Percentiles rank a stretch among this genome's conserved stretches.
Conservation (phyloP, 352 stramenopile species). For the Globisporangium solare region DNA sequence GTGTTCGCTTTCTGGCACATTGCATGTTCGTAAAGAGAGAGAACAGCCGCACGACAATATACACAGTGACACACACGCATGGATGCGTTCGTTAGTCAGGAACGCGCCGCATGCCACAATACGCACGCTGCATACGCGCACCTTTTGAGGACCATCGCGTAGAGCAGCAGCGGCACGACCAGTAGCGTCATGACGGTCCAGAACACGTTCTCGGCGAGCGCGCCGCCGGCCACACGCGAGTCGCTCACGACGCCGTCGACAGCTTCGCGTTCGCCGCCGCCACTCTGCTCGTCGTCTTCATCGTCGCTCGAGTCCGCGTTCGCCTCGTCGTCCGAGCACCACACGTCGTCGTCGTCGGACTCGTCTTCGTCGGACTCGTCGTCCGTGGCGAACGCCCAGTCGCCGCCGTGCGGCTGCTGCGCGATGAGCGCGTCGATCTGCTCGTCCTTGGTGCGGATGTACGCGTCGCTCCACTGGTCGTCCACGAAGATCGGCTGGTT, state of each 20-base stretch:
- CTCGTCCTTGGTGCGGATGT: constrained; percentile 80
- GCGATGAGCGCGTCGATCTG: constrained; percentile 73
- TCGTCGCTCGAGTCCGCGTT: constrained; percentile 13
- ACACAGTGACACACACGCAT: constrained; percentile 1
- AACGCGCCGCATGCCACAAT: no score
- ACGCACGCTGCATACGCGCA: constrained; percentile 3
- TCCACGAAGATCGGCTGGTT: constrained; percentile 78
- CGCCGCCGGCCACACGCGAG: constrained; percentile 29
- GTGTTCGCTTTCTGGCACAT: constrained; percentile 8
- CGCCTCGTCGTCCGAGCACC: constrained; percentile 16
- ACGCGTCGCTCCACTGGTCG: constrained; percentile 80
- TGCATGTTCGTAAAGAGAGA: background rate
- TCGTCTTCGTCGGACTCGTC: constrained; percentile 32
- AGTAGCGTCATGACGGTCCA: constrained; percentile 47
- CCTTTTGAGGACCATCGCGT: constrained; percentile 24
- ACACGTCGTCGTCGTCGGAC: constrained; percentile 16
- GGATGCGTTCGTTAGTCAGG: no score
- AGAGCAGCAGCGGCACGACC: constrained; percentile 45
- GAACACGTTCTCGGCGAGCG: constrained; percentile 37
- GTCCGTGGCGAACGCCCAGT: constrained; percentile 31
- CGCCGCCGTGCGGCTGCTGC: constrained; percentile 35
- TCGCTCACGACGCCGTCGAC: constrained; percentile 4
- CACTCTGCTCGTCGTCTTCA: constrained; percentile 17
- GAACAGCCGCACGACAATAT: background rate
- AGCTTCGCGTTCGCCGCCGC: constrained; percentile 10